phyloP scores from a whole-genome alignment of 2,329 filamentous ascomycete genomes.

The Sporothrix brunneoviolacea region DNA sequence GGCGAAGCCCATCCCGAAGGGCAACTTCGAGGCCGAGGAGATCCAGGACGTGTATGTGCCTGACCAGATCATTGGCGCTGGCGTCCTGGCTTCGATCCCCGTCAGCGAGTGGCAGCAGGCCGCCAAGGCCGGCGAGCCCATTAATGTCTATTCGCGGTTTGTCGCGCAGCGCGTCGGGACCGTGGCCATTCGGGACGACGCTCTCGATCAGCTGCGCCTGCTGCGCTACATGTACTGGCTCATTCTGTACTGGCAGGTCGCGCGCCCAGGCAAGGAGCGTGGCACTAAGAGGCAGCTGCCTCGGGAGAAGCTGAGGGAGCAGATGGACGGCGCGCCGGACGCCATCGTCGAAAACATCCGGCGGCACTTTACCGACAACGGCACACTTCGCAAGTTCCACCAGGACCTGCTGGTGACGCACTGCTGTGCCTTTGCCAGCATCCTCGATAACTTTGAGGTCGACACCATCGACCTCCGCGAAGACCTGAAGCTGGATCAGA shows the following conservation, averaged over 20 bases:
- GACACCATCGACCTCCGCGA: constrained; percentile 63
- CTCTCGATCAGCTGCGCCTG: constrained; percentile 47
- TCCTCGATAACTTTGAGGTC: constrained; percentile 67
- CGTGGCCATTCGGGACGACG: constrained; percentile 47
- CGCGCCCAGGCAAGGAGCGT: constrained; percentile 40
- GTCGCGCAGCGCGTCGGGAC: constrained; percentile 56
- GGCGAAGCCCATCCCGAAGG: constrained; percentile 65
- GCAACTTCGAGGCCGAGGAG: constrained; percentile 59
- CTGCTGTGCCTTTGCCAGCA: constrained; percentile 62
- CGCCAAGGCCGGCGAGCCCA: constrained; percentile 49
- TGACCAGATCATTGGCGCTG: constrained; percentile 57
- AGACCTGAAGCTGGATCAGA: constrained; percentile 66
- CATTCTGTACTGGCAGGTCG: constrained; percentile 44
- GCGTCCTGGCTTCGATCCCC: constrained; percentile 60
- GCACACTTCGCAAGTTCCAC: constrained; percentile 64
- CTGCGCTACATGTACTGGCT: constrained; percentile 55
- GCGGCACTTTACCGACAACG: constrained; percentile 59
- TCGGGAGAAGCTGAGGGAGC: constrained; percentile 54
- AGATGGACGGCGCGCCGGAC: constrained; percentile 52
- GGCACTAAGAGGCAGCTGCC: constrained; percentile 48
- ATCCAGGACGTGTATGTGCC: constrained; percentile 68
- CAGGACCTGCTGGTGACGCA: constrained; percentile 66
- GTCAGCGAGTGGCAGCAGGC: constrained; percentile 70
- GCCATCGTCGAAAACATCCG: constrained; percentile 60
- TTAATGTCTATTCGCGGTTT: constrained; percentile 54